Conservation (phyloP, 371 early-diverging fungal species). For the Dipsacomyces acuminosporus region DNA sequence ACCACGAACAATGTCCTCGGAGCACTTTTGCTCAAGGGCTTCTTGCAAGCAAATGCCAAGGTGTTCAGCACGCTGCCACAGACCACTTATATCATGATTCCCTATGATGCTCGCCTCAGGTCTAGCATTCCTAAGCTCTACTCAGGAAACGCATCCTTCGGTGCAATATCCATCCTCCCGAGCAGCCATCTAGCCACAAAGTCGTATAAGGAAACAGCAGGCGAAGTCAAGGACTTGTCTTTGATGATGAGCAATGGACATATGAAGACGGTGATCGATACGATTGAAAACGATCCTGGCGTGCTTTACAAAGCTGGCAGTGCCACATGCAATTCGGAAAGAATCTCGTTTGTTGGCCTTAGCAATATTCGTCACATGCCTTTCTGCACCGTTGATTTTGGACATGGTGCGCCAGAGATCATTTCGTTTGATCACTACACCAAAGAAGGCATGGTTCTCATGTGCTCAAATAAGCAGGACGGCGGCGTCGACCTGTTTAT, state of each 20-base stretch:
- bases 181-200: not conserved
- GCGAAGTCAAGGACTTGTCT: slow-evolving; percentile 17
- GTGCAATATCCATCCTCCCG: slow-evolving; percentile 16
- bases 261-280: slow-evolving; percentile 16
- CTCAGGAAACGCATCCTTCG: slow-evolving; percentile 27
- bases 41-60: slow-evolving; percentile 18
- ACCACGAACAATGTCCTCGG: slow-evolving; percentile 13
- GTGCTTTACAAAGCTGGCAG: slow-evolving; percentile 22
- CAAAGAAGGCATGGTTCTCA: slow-evolving; percentile 28
- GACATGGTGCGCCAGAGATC: slow-evolving; percentile 22
- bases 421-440: slow-evolving; percentile 21
- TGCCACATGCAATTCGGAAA: slow-evolving; percentile 20
- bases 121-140: slow-evolving; percentile 16
- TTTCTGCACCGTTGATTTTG: slow-evolving; percentile 31
- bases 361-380: slow-evolving; percentile 27
- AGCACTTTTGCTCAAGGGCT: slow-evolving; percentile 16
- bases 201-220: slow-evolving; percentile 17
- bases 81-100: slow-evolving; percentile 22
- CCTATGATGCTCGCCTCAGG: slow-evolving; percentile 29
- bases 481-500: slow-evolving; percentile 31
- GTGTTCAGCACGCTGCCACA: slow-evolving; percentile 8
- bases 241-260: slow-evolving; percentile 9
- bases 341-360: slow-evolving; percentile 24
- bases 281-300: slow-evolving; percentile 28
- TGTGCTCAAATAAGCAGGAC: slow-evolving; percentile 29